Base-by-base conservation (phyloP, 257 asterid genomes). In the Eustoma russellianum region DNA sequence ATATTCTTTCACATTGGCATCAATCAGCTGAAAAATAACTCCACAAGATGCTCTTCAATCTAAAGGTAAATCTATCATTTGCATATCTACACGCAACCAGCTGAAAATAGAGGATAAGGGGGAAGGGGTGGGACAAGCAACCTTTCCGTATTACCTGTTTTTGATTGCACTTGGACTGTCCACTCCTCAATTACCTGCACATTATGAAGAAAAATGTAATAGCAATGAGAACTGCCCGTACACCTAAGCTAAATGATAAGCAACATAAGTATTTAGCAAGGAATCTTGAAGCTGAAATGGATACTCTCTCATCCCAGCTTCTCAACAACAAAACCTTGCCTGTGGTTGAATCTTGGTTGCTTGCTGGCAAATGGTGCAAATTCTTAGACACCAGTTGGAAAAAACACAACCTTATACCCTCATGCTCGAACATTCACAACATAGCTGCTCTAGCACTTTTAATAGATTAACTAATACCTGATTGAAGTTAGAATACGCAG, bases 171-270 rank as follows among this genome's bases (percentile, higher is more conserved):
- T 52, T 83, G 96, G 54, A 53, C 57, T 19, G 83, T 72, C 98
- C 98, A 91, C 74, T 91, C 98, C 34, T 87, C 85, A 50, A 87
- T 80, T 61, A 91, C 68, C 98, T 91, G 85, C 54, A 75, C 17
- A 66, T 63, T 51, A 66, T 5, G 52, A 66, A 49, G 53, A 19
- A 64, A 64, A 57, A 52, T 58, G 65, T 16, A 59, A 59, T 28
- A 6, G 44, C 15, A 45, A 56, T 40, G 38, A 41, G 60, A 33
- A 41, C 50, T 16, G 50, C 9, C n/a, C 48, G 0, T 15, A 57
- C 51, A 28, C 17, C 40, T 41, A 41, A 24, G 13, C 9, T 7
- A 38, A 55, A 56, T 15, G 24, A 53, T 30, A 55, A 50, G 28
- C 18, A 46, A 30, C 62, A 15, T 40, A 63, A 50, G 56, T 58